Percentiles rank a stretch among this genome's conserved stretches.
Conservation (phyloP, 139 green algal genomes). For the Coccomyxa sp. region DNA sequence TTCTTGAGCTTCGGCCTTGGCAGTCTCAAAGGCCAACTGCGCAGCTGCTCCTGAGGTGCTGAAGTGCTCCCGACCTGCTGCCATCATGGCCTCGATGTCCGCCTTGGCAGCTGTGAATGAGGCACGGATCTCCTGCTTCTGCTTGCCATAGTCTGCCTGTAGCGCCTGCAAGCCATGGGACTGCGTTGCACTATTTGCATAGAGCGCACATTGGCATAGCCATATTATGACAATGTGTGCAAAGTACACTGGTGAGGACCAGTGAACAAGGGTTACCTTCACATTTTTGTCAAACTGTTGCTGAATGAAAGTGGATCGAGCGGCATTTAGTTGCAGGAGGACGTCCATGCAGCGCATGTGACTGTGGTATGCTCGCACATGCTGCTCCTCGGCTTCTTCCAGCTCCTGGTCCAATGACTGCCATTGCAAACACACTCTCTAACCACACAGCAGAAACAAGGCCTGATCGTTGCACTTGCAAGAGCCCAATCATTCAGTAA, state of each 20-base stretch:
- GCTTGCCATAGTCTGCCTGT: slow-evolving; percentile 20
- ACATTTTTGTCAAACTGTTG: slow-evolving; percentile 60
- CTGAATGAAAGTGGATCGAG: slow-evolving; percentile 52
- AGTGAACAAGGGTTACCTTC: not conserved
- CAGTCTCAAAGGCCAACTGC: slow-evolving; percentile 55
- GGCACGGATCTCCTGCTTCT: slow-evolving; percentile 58
- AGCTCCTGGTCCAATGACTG: slow-evolving; percentile 83
- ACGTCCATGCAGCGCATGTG: slow-evolving; percentile 29
- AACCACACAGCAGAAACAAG: not conserved
- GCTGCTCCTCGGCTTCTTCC: slow-evolving; percentile 82
- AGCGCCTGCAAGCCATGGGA: not conserved
- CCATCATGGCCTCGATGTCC: slow-evolving; percentile 74
- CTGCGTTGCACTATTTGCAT: not conserved
- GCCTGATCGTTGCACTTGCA: too few species aligned
- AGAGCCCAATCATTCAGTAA: too few species aligned
- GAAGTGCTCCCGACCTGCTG: slow-evolving; percentile 58
- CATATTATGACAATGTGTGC: too few species aligned
- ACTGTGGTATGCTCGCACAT: slow-evolving; percentile 52
- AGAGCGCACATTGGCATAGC: too few species aligned
- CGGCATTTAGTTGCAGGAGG: slow-evolving; percentile 71
- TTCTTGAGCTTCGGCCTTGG: slow-evolving; percentile 79
- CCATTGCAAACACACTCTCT: not conserved
- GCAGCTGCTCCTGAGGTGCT: slow-evolving; percentile 42
- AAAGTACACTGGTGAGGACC: too few species aligned
- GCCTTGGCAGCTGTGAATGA: slow-evolving; percentile 66